Conservation (phyloP, 2,329 filamentous ascomycete genomes). For the Fusarium sarcochroum region DNA sequence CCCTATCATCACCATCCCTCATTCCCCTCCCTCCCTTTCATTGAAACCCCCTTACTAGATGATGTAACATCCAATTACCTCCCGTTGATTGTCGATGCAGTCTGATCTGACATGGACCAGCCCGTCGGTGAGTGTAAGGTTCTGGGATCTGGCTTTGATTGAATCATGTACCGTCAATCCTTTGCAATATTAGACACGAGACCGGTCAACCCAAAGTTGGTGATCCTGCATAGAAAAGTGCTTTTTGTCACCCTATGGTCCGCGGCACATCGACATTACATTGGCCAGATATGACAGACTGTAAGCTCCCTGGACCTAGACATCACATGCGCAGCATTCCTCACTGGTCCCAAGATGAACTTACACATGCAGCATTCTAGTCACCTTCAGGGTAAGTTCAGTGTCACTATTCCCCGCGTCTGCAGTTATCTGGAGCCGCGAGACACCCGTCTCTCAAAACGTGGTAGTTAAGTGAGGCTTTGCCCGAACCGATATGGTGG, state of each 20-base stretch:
- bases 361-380: slow-evolving; percentile 24
- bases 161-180: slow-evolving; percentile 7
- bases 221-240: slow-evolving; percentile 8
- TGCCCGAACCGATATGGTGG: slow-evolving; percentile 37
- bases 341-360: slow-evolving; percentile 28
- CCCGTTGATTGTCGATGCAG: slow-evolving; percentile 28
- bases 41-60: slow-evolving; percentile 19
- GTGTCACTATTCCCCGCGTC: slow-evolving; percentile 23
- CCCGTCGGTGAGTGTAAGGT: slow-evolving; percentile 38
- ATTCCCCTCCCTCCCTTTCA: slow-evolving; percentile 10
- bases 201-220: slow-evolving; percentile 11
- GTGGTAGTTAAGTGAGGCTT: slow-evolving; percentile 30
- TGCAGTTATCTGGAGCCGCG: slow-evolving; percentile 29
- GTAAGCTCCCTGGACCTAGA: neutral
- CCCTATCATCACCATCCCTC: slow-evolving; percentile 5
- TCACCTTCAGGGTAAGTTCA: slow-evolving; percentile 31
- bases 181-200: slow-evolving; percentile 1
- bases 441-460: slow-evolving; percentile 29
- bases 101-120: slow-evolving; percentile 46
- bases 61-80: slow-evolving; percentile 18
- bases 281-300: slow-evolving; percentile 7
- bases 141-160: slow-evolving; percentile 33
- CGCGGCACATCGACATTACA: slow-evolving; percentile 1
- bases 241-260: slow-evolving; percentile 12
- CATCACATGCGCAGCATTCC: slow-evolving; percentile 43